Evolutionary conservation across 257 asterid genomes (phyloP), one percentile per base, ranked within the genome.

Genomic region (Nicotiana attenuata): DNA sequence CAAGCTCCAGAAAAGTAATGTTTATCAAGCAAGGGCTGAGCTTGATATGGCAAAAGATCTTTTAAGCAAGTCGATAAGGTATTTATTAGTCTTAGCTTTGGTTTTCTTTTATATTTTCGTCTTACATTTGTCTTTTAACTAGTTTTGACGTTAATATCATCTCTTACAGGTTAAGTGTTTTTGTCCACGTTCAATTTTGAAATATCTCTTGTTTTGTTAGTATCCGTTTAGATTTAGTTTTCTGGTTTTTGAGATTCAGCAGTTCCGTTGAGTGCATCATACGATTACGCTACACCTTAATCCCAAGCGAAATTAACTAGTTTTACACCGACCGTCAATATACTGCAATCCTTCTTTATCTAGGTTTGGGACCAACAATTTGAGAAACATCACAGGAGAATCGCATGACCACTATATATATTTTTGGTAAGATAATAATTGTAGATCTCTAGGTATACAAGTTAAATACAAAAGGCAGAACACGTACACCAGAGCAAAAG

Each of bases 21-120:
- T 69, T 82, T 79, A 90, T 80, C 91, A 83, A 87, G 93, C 94
- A 64, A 45, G 86, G 86, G 77, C 82, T 52, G 97, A 93, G 85
- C 93, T 92, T 81, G 92, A 88, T 71, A 81, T 77, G 78, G 94
- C 98, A 80, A 89, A 87, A 85, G 83, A 81, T 81, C 89, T 95
- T 78, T 87, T 95, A 87, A 56, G 78, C 38, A 81, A 86, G 78
- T 93, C 97, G 80, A 31, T 82, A 87, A 92, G 97, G 99, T 95
- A 77, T 41, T 85, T 76, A 26, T 78, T 47, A 60, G 60, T 53
- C 71, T 71, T 65, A 65, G 56, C 79, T 38, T 80, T 67, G 24
- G 67, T 80, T 64, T 76, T 73, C 31, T 20, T 73, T 35, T 67
- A 31, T 85, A 41, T 81, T 84, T 47, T 80, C 22, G 6, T 50